Base-by-base conservation (phyloP, 2,329 filamentous ascomycete genomes). In the Colletotrichum spaethianum region DNA sequence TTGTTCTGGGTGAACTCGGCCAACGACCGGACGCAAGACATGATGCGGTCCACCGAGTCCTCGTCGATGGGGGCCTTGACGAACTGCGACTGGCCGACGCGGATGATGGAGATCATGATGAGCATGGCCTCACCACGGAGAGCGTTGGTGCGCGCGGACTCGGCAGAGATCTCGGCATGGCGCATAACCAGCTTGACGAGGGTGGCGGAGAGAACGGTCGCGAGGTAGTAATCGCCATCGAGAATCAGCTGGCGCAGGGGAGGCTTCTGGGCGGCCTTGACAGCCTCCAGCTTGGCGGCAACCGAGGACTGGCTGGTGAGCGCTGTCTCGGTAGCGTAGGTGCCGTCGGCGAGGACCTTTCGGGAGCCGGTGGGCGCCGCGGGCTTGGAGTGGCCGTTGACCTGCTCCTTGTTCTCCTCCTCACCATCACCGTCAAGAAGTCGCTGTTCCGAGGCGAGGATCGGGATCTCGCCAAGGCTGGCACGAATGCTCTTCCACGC, bases 31-130 rank as follows among this genome's bases (percentile, higher is more conserved):
- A 99, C 94, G 80, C 96, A 98, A 48, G 94, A 95, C 96, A 99
- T 98, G 81, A 99, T 96, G 77, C 96, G 92, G 82, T 99, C 96
- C n/a, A 98, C 90, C 0, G 96, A 98, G 81, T 99, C 96, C 81
- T 99, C 96, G 74, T 99, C 96, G 75, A 99, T 98, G 2, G 95
- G 94, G 1, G 94, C 93, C 86, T 98, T 98, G 79, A 97, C 96
- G 77, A 99, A 99, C 75, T 98, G 94, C n/a, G 96, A 98, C 83
- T 99, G 96, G 50, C 96, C 96, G 73, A 98, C 96, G 61, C 96
- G 95, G 76, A 99, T 94, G 76, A 99, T 97, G 6, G 96, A 98
- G 77, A 99, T 98, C 95, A 98, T 98, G 80, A 99, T 98, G 64
- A 99, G 89, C 96, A 99, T 99, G 55, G 96, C 96, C 83, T 99